phyloP scores from a whole-genome alignment of 768 basidiomycete species.

The Boletus vinaceobasis region DNA sequence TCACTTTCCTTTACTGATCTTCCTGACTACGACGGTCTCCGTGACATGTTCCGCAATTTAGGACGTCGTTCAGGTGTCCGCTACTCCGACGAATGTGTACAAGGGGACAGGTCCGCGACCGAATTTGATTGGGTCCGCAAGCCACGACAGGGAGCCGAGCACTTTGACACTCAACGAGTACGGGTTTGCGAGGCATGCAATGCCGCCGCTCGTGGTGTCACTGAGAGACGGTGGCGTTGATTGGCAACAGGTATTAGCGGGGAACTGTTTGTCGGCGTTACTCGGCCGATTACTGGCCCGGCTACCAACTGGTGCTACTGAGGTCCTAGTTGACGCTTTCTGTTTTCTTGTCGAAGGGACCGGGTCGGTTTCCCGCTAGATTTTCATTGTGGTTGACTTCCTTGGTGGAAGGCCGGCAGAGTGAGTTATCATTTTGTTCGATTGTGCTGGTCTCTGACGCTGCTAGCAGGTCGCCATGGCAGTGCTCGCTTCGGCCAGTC shows the following conservation, averaged over 20 bases:
- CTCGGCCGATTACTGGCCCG: neutral
- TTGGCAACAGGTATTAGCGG: neutral
- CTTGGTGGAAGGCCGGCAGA: neutral
- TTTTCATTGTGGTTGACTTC: neutral
- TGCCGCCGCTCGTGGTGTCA: slow-evolving; percentile 25
- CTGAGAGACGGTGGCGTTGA: slow-evolving; percentile 26
- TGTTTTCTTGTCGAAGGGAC: slow-evolving; percentile 1
- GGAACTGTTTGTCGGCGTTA: slow-evolving; percentile 5
- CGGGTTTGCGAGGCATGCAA: slow-evolving; percentile 34
- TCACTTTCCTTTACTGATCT: slow-evolving; percentile 84
- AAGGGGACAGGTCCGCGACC: slow-evolving; percentile 18
- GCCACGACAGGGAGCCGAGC: slow-evolving; percentile 25
- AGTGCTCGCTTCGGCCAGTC: neutral
- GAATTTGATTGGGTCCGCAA: slow-evolving; percentile 48
- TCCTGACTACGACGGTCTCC: slow-evolving; percentile 82
- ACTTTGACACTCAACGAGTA: slow-evolving; percentile 25
- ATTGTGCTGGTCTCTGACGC: neutral
- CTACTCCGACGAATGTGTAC: slow-evolving; percentile 23
- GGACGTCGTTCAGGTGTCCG: slow-evolving; percentile 52
- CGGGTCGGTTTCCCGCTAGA: neutral
- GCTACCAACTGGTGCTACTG: neutral
- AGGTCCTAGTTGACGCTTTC: neutral
- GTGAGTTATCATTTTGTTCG: neutral
- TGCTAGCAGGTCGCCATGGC: too few relatives aligned
- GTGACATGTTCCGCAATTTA: slow-evolving; percentile 64